A percentile compares a stretch with the other conserved stretches of the same genome.
phyloP scores from a whole-genome alignment of 202 grass and related monocot genomes.

The Zizania palustris region DNA sequence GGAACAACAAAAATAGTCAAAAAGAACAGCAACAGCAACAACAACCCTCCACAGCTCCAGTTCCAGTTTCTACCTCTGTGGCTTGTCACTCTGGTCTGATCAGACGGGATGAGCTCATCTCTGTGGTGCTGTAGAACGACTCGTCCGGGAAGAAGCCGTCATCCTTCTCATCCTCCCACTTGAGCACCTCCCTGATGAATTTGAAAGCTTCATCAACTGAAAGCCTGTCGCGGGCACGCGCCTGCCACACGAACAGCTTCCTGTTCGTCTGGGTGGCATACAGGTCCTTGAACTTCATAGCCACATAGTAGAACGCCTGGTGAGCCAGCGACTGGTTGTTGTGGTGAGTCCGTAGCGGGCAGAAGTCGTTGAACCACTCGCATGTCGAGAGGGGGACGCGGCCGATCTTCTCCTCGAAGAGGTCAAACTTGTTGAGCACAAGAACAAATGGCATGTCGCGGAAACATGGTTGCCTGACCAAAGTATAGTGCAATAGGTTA shows the following conservation, averaged over 20 bases:
- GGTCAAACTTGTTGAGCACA: slow-evolving; percentile 93
- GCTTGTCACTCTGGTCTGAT: slow-evolving; percentile 61
- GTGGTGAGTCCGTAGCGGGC: slow-evolving; percentile 70
- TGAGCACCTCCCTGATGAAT: slow-evolving; percentile 84
- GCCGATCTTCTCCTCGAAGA: slow-evolving; percentile 84
- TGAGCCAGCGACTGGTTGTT: slow-evolving; percentile 83
- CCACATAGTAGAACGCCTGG: slow-evolving; percentile 91
- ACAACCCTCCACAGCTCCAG: background rate
- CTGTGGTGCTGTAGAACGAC: slow-evolving; percentile 90
- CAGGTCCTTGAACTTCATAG: slow-evolving; percentile 90
- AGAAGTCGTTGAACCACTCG: slow-evolving; percentile 89
- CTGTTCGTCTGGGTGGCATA: slow-evolving; percentile 55
- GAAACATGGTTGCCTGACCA: slow-evolving; percentile 81
- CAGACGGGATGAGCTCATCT: slow-evolving; percentile 84
- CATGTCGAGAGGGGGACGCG: slow-evolving; percentile 52
- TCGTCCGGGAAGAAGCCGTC: slow-evolving; percentile 61
- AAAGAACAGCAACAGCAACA: background rate
- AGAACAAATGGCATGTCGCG: slow-evolving; percentile 74
- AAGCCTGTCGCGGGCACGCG: slow-evolving; percentile 67
- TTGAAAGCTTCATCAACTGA: slow-evolving; percentile 82
- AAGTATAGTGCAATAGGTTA: background rate
- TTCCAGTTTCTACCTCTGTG: background rate
- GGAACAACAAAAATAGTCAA: background rate
- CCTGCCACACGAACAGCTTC: slow-evolving; percentile 95
- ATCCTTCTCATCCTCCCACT: slow-evolving; percentile 90